Conservation (phyloP, 305 asterid species). For the Rubia peregrina region DNA sequence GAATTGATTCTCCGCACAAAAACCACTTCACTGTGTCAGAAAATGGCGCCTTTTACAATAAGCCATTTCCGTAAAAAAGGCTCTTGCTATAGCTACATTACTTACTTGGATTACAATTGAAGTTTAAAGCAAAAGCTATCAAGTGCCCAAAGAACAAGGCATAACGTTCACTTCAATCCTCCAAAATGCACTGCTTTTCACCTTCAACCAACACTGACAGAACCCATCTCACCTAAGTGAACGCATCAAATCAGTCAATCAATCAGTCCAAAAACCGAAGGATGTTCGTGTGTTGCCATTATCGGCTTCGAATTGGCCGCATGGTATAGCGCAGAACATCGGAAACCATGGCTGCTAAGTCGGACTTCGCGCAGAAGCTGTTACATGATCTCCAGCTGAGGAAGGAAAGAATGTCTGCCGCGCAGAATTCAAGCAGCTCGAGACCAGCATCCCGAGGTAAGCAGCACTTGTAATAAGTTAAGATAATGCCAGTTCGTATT, state of each 20-base stretch:
- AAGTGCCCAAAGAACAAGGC: constrained; percentile 19
- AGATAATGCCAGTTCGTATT: neutral
- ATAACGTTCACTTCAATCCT: constrained; percentile 39
- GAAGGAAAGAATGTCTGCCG: constrained; percentile 38
- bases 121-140: constrained; percentile 21
- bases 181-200: constrained; percentile 16
- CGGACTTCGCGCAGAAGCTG: constrained; percentile 49
- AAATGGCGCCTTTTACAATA: constrained; percentile 6
- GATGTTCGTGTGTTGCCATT: constrained; percentile 22
- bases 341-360: constrained; percentile 30
- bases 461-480: neutral
- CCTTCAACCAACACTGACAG: constrained; percentile 40
- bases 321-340: neutral
- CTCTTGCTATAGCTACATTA: constrained; percentile 18
- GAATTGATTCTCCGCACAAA: constrained; percentile 18
- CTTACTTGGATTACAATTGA: constrained; percentile 51
- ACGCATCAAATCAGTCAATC: neutral
- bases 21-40: neutral
- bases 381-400: constrained; percentile 42
- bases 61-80: constrained; percentile 3
- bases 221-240: constrained; percentile 30
- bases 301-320: neutral
- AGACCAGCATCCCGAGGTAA: constrained; percentile 31
- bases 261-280: constrained; percentile 15
- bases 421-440: constrained; percentile 27